phyloP scores from a whole-genome alignment of 768 basidiomycete species.

The Tylopilus intermedius region DNA sequence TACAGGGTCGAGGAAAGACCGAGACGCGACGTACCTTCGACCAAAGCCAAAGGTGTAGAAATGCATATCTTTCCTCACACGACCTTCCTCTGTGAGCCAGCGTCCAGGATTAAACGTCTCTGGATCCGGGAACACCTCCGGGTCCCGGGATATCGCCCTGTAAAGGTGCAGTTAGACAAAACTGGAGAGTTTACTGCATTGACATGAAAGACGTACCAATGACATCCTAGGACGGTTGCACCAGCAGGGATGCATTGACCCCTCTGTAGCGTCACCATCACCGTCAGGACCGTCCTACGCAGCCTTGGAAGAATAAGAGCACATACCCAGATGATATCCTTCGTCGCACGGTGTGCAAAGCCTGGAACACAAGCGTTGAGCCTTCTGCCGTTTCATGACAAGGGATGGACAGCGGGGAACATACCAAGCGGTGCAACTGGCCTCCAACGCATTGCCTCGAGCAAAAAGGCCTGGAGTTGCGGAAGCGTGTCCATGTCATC shows the following conservation, averaged over 20 bases:
- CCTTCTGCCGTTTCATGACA: too few relatives aligned
- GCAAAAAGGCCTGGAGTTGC: slow-evolving; percentile 32
- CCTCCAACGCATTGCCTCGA: slow-evolving; percentile 35
- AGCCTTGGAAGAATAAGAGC: neutral
- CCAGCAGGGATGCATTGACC: slow-evolving; percentile 11
- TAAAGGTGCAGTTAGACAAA: neutral
- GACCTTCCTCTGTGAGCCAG: slow-evolving; percentile 2
- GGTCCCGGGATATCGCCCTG: slow-evolving; percentile 16
- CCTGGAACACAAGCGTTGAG: slow-evolving; percentile 26
- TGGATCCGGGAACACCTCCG: slow-evolving; percentile 12
- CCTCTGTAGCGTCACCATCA: neutral
- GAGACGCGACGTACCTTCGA: neutral
- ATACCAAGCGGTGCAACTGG: slow-evolving; percentile 28
- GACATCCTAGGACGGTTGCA: slow-evolving; percentile 9
- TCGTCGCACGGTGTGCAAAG: slow-evolving; percentile 54
- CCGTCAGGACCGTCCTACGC: neutral
- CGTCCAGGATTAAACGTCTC: slow-evolving; percentile 10
- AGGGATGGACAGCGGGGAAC: neutral
- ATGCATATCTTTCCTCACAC: neutral
- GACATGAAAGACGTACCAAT: slow-evolving; percentile 5
- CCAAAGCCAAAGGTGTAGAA: slow-evolving; percentile 3
- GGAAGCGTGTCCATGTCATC: slow-evolving; percentile 30
- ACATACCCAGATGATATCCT: slow-evolving; percentile 54
- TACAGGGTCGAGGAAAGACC: neutral
- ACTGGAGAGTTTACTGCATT: neutral